Conservation (phyloP, 1,284 basidiomycete genomes). For the Moesziomyces globuligerus region DNA sequence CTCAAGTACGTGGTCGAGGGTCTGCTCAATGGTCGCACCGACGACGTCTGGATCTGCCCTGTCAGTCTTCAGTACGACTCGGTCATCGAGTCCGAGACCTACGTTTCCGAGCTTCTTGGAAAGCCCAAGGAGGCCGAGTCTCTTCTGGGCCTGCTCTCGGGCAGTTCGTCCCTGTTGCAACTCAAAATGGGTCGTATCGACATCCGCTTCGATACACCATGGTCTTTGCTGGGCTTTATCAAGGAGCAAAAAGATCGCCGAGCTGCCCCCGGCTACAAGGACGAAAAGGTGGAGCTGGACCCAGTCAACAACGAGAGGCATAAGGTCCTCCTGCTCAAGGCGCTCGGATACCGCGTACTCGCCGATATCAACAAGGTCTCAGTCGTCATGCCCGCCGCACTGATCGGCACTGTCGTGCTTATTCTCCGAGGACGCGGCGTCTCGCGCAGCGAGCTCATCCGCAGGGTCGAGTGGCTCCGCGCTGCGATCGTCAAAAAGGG, state of each 20-base stretch:
- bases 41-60: constrained; percentile 67
- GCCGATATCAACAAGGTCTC: constrained; percentile 67
- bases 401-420: constrained; percentile 67
- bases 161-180: constrained; percentile 63
- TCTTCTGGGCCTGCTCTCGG: constrained; percentile 65
- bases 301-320: constrained; percentile 46
- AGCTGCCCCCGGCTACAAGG: constrained; percentile 34
- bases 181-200: constrained; percentile 68
- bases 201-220: constrained; percentile 68
- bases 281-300: constrained; percentile 48
- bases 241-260: constrained; percentile 59
- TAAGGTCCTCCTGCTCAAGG: constrained; percentile 63
- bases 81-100: constrained; percentile 68
- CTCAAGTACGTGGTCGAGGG: constrained; percentile 68
- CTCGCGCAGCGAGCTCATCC: constrained; percentile 65
- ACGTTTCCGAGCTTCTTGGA: constrained; percentile 67
- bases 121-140: constrained; percentile 69
- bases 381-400: constrained; percentile 68
- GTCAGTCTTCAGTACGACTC: constrained; percentile 68
- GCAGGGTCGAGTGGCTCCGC: constrained; percentile 64
- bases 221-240: constrained; percentile 66
- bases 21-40: constrained; percentile 59
- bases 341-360: constrained; percentile 67
- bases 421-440: constrained; percentile 67
- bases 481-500: constrained; percentile 64